phyloP scores from a whole-genome alignment of 805 yeast species.

The Sugiyamaella qingdaonensis region DNA sequence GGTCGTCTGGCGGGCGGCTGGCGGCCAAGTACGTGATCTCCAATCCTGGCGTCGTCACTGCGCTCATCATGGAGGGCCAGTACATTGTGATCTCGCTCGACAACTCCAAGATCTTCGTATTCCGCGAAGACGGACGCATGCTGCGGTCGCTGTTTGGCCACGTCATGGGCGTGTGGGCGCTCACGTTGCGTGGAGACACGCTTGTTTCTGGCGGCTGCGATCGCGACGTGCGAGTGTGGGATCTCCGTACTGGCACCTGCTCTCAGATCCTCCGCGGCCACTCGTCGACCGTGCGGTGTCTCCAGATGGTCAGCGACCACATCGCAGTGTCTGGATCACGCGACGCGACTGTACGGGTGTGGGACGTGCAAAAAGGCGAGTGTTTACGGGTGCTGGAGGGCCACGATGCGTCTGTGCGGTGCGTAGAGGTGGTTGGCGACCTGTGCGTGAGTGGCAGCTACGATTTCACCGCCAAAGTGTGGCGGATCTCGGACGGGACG shows the following conservation, averaged over 20 bases:
- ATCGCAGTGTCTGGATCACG: conserved; percentile 87
- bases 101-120: conserved; percentile 40
- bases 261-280: conserved; percentile 86
- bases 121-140: conserved; percentile 37
- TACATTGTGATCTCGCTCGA: conserved; percentile 42
- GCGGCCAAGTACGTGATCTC: conserved; percentile 38
- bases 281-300: conserved; percentile 80
- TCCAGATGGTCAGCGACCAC: conserved; percentile 73
- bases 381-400: conserved; percentile 70
- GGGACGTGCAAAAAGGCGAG: conserved; percentile 92
- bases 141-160: conserved; percentile 95
- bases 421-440: conserved; percentile 64
- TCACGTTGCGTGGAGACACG: conserved; percentile 85
- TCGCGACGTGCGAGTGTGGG: conserved; percentile 95
- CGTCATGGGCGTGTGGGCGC: conserved; percentile 97
- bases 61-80: conserved; percentile 33
- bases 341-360: conserved; percentile 85
- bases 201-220: conserved; percentile 95
- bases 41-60: conserved; percentile 38
- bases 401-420: conserved; percentile 67
- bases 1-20: conserved; percentile 39
- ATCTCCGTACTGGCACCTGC: conserved; percentile 79
- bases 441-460: conserved; percentile 84
- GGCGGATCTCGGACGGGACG: conserved; percentile 89
- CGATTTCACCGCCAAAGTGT: conserved; percentile 84